These are phyloP conservation scores for Hydnum rufescens DNA, from an alignment of 768 basidiomycete species.

Conservation along the genomic window DNA sequence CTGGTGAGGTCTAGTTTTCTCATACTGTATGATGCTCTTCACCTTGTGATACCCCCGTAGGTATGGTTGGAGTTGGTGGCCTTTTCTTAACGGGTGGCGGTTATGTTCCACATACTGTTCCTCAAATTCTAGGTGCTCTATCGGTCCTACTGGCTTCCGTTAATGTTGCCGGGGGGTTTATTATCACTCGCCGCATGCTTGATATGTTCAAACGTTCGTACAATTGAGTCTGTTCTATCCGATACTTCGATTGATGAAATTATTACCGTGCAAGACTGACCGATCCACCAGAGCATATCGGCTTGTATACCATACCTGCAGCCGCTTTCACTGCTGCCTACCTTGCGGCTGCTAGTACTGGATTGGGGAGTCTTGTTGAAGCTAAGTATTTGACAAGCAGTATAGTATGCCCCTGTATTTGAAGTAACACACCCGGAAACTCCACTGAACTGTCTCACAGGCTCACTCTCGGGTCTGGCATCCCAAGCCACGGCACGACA, in stretches of 20 bases:
- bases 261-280: constrained; percentile 22
- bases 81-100: constrained; percentile 85
- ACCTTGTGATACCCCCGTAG: constrained; percentile 14
- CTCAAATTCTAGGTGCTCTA: constrained; percentile 58
- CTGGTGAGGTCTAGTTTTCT: constrained; percentile 30
- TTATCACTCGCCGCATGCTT: constrained; percentile 80
- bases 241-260: background rate
- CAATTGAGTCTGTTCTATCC: background rate
- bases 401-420: constrained; percentile 60
- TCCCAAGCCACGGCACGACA: constrained; percentile 70
- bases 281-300: constrained; percentile 77
- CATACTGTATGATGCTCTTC: background rate
- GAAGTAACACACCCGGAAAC: background rate
- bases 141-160: constrained; percentile 78
- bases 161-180: constrained; percentile 76
- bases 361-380: constrained; percentile 71
- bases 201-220: constrained; percentile 68
- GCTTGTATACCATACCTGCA: constrained; percentile 63
- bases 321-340: constrained; percentile 70
- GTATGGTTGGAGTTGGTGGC: constrained; percentile 67
- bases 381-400: constrained; percentile 75
- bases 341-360: constrained; percentile 61
- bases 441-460: constrained; percentile 19
- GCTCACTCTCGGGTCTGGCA: constrained; percentile 56
- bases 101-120: constrained; percentile 62